These are phyloP conservation scores for Arthrobotrys megalospora DNA, from an alignment of 2,329 filamentous ascomycete species.

Conservation along the genomic window DNA sequence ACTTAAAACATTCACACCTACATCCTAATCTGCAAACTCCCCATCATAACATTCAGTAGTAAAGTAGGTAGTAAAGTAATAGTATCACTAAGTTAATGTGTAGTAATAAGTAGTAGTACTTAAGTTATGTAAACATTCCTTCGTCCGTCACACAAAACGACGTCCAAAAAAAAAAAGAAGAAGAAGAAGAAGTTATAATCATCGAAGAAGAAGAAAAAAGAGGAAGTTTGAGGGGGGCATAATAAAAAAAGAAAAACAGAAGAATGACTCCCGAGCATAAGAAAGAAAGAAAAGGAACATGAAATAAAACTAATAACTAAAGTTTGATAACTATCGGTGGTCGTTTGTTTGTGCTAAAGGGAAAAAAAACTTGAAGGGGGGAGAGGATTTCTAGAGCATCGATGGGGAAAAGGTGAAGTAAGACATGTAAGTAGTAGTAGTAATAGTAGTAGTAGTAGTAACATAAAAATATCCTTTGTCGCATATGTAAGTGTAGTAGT, in stretches of 20 bases:
- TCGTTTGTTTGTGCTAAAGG: neutral
- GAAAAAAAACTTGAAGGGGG: too few species aligned
- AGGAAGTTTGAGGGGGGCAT: too few species aligned
- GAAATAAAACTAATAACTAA: neutral
- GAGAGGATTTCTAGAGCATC: neutral
- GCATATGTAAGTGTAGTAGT: constrained; percentile 28
- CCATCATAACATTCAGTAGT: too few species aligned
- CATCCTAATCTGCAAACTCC: too few species aligned
- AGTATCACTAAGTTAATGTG: too few species aligned
- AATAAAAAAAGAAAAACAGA: neutral
- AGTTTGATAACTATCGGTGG: neutral
- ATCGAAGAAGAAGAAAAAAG: neutral
- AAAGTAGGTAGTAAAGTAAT: constrained; percentile 2
- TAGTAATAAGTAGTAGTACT: neutral
- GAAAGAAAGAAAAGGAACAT: neutral
- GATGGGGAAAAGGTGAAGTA: neutral
- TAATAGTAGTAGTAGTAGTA: constrained; percentile 21
- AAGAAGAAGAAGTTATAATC: constrained; percentile 3
- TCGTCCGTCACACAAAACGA: constrained; percentile 9
- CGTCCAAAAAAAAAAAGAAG: neutral
- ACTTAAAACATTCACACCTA: too few species aligned
- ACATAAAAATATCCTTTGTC: constrained; percentile 26
- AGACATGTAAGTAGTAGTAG: constrained; percentile 22
- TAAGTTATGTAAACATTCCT: constrained; percentile 4
- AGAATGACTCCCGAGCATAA: constrained; percentile 10